Evolutionary conservation across 306 rosid species (phyloP).

Genomic region (Astragalus membranaceus): DNA sequence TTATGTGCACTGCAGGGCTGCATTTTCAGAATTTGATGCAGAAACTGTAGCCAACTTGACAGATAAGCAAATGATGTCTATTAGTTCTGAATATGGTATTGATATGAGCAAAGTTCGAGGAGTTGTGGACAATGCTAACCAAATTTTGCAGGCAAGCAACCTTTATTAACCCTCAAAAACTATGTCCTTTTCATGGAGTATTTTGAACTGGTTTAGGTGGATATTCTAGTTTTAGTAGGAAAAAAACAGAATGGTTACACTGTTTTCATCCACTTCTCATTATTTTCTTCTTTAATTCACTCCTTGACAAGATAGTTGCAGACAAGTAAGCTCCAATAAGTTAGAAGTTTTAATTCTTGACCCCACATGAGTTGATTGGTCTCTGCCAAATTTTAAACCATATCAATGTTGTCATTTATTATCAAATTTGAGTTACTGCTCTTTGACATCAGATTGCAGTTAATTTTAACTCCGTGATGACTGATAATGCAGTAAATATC

Average conservation of each 20-base stretch:
- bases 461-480: not conserved
- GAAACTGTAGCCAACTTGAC: constrained; percentile 62
- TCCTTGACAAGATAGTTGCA: constrained; percentile 23
- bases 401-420: not conserved
- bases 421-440: not conserved
- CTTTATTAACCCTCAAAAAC: not conserved
- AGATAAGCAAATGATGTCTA: constrained; percentile 81
- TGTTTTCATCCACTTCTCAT: constrained; percentile 2
- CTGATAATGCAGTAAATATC: no score
- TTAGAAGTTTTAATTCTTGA: constrained; percentile 21
- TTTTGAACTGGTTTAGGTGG: constrained; percentile 20
- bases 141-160: constrained; percentile 64
- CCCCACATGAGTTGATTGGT: constrained; percentile 30
- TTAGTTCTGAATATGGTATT: constrained; percentile 61
- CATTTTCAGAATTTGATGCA: constrained; percentile 82
- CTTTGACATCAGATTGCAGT: not conserved
- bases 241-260: constrained; percentile 16
- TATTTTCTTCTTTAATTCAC: constrained; percentile 10
- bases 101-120: constrained; percentile 92
- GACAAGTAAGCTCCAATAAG: constrained; percentile 38
- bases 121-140: constrained; percentile 81
- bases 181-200: constrained; percentile 11
- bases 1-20: constrained; percentile 54
- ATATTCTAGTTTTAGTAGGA: constrained; percentile 19
- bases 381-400: constrained; percentile 7